Conservation (phyloP, 306 rosid species). For the Parietaria judaica region DNA sequence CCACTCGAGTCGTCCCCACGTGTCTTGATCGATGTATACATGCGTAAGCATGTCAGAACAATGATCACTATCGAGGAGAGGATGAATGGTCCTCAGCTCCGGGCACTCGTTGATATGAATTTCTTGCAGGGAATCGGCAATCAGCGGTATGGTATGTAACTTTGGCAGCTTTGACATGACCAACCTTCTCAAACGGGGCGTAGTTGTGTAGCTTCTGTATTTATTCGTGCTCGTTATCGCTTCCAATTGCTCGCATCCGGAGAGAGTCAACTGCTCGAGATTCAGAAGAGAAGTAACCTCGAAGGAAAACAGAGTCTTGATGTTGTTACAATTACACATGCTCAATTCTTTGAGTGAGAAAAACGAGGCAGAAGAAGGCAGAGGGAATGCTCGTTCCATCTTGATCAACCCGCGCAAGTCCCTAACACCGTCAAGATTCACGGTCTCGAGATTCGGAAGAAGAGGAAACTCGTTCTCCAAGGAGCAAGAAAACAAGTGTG, state of each 20-base stretch:
- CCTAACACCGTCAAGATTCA: constrained; percentile 2
- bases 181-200: neutral
- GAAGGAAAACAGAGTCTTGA: constrained; percentile 12
- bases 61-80: constrained; percentile 2
- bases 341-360: constrained; percentile 1
- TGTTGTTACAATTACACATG: neutral
- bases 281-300: neutral
- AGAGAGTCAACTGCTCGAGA: neutral
- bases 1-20: constrained; percentile 12
- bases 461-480: neutral
- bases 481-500: constrained; percentile 14
- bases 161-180: neutral
- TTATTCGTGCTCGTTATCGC: neutral
- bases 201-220: neutral
- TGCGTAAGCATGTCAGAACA: neutral
- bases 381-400: constrained; percentile 1
- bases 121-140: neutral
- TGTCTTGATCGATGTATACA: neutral
- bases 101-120: neutral
- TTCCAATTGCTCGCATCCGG: neutral
- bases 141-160: neutral
- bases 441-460: constrained; percentile 3
- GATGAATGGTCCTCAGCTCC: neutral
- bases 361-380: constrained; percentile 1
- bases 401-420: constrained; percentile 1